phyloP scores from a whole-genome alignment of 2,329 filamentous ascomycete species.

The Chrysosporium keratinophilum region DNA sequence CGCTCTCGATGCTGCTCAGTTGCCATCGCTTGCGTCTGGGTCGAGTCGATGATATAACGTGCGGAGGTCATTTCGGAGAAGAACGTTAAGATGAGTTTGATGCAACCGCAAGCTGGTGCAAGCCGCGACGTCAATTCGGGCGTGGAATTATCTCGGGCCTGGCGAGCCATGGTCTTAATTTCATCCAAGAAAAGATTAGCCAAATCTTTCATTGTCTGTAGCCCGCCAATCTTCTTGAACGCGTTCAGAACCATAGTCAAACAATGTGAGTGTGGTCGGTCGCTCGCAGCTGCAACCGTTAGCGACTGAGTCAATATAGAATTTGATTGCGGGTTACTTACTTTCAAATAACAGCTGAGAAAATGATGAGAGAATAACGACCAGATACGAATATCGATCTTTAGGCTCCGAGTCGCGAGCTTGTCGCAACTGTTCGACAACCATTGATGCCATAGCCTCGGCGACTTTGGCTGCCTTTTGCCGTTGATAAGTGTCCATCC shows the following conservation, averaged over 20 bases:
- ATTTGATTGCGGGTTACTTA: constrained; percentile 23
- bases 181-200: constrained; percentile 57
- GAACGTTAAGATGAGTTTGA: constrained; percentile 76
- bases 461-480: constrained; percentile 53
- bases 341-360: constrained; percentile 70
- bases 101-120: constrained; percentile 47
- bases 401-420: constrained; percentile 38
- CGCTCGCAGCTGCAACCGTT: constrained; percentile 30
- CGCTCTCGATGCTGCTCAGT: constrained; percentile 46
- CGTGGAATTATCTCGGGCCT: constrained; percentile 32
- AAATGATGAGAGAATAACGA: constrained; percentile 66
- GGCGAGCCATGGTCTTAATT: constrained; percentile 40
- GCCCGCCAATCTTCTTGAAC: constrained; percentile 71
- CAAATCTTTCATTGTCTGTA: constrained; percentile 63
- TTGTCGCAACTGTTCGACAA: constrained; percentile 56
- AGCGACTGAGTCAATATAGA: constrained; percentile 9
- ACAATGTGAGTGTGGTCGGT: constrained; percentile 42
- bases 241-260: constrained; percentile 69
- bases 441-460: constrained; percentile 59
- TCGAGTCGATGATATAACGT: constrained; percentile 70
- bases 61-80: constrained; percentile 66
- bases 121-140: constrained; percentile 35
- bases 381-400: constrained; percentile 65
- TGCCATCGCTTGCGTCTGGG: constrained; percentile 48
- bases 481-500: constrained; percentile 53